Base-by-base conservation (phyloP, 2,329 filamentous ascomycete genomes). In the Gaeumannomyces sp. region DNA sequence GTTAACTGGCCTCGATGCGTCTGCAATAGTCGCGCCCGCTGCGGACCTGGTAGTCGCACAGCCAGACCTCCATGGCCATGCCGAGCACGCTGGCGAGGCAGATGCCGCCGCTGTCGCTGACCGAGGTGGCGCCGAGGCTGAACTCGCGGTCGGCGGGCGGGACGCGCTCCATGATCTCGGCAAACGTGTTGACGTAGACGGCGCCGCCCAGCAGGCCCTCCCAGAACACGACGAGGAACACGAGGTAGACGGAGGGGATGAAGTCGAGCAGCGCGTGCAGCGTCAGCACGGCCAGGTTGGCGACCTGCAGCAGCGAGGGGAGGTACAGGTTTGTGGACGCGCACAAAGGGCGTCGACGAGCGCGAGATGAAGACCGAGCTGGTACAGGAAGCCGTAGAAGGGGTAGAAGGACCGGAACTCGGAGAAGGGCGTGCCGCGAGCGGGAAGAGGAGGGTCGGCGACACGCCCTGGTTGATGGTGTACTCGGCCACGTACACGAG, bases 401-500 rank as follows among this genome's bases (percentile, higher is more conserved):
- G 94, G 93, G 72, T 99, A 99, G 75, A 97, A 98, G 38, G 89
- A 89, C 57, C 94, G 89, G 74, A 88, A 95, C 69, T 92, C 85
- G 38, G 80, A 78, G 74, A 98, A 98, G 0, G 95, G 95, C 1
- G 91, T 89, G 14, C 84, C 1, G 82, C 73, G 0, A 97, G 81
- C 0, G 93, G 92, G 73, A 97, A 99, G 5, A 99, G 84, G 0
- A 98, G 81, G 0, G 93, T 97, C 0, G 95, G 94, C 0, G 92
- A 83, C 0, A 98, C 92, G 50, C 93, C 94, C 79, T 97, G 93
- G 78, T 98, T 98, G 76, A 98, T 97, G 64, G 91, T 96, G 75
- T 99, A 99, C 79, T 99, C 95, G 65, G 93, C 92, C 50, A 98
- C 85, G 75, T 97, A 99, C 35, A 99, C 95, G 22, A 98, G 79